phyloP scores from a whole-genome alignment of 257 asterid genomes.

The Nicotiana tomentosiformis region DNA sequence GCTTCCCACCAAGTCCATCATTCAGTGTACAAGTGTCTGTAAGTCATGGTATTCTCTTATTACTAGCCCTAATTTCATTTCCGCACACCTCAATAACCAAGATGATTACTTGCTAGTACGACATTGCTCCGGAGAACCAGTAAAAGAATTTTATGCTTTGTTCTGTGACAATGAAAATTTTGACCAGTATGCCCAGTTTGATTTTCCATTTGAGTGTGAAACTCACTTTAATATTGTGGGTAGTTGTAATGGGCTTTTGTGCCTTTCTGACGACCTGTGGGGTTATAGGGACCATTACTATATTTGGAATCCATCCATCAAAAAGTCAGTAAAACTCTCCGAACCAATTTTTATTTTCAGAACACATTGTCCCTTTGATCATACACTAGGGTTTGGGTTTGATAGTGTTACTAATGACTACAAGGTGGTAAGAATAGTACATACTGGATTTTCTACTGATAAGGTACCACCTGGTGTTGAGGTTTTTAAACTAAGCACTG shows the following conservation, averaged over 20 bases:
- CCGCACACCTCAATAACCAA: neutral
- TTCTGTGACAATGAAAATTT: neutral
- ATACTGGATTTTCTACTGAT: neutral
- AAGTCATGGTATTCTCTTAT: neutral
- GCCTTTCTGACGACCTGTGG: neutral
- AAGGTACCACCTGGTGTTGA: neutral
- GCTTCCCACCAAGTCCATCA: neutral
- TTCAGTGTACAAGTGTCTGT: neutral
- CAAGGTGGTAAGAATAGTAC: neutral
- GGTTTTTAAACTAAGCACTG: neutral
- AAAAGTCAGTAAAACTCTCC: neutral
- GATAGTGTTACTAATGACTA: neutral
- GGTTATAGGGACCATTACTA: neutral
- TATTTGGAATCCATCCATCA: neutral
- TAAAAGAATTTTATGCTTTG: neutral
- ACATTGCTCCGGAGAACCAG: neutral
- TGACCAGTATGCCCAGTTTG: neutral
- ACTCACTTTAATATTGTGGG: neutral
- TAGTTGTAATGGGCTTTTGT: neutral
- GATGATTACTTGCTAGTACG: neutral
- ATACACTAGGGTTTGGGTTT: neutral
- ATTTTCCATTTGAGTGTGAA: neutral
- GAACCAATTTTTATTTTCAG: neutral
- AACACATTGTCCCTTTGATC: neutral
- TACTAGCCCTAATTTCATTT: neutral